A percentile compares a stretch with the other conserved stretches of the same genome.
Evolutionary conservation across 768 basidiomycete species (phyloP).

Genomic region (Tephrocybe sp.): DNA sequence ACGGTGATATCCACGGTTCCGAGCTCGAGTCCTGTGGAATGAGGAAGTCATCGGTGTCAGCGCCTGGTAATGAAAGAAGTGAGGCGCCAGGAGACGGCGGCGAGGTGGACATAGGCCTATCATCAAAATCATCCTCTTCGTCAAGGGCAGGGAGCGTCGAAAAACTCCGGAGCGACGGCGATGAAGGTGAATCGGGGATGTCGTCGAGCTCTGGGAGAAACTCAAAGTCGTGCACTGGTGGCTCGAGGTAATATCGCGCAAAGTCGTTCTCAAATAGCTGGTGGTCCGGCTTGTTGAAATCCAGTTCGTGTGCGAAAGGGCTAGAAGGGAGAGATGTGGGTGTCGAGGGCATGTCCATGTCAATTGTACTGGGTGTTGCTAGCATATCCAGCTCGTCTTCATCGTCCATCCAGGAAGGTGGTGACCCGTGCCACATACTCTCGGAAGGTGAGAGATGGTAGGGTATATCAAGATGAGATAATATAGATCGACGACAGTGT

Average conservation of each 20-base stretch:
- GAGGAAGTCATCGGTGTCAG: constrained; percentile 31
- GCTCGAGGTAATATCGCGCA: not conserved
- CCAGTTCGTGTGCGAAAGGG: constrained; percentile 8
- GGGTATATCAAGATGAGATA: constrained; percentile 16
- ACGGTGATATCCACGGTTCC: not conserved
- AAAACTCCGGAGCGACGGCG: constrained; percentile 18
- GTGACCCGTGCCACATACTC: constrained; percentile 8
- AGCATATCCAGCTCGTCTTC: constrained; percentile 16
- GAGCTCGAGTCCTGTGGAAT: constrained; percentile 10
- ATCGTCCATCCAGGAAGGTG: constrained; percentile 12
- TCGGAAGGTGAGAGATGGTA: constrained; percentile 7
- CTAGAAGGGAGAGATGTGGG: constrained; percentile 18
- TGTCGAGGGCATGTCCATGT: constrained; percentile 18
- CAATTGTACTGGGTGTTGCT: constrained; percentile 19
- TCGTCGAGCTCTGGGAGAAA: constrained; percentile 14
- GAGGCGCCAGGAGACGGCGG: constrained; percentile 21
- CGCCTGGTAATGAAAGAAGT: constrained; percentile 30
- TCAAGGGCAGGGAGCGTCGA: constrained; percentile 25
- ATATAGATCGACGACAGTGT: constrained; percentile 14
- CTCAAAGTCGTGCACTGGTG: constrained; percentile 5
- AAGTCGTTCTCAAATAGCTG: constrained; percentile 4
- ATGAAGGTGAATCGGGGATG: constrained; percentile 13
- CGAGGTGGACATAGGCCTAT: constrained; percentile 6
- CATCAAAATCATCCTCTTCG: constrained; percentile 20
- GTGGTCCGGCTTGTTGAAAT: constrained; percentile 1